Percentiles rank a stretch among this genome's conserved stretches.
phyloP scores from a whole-genome alignment of 108 stramenopile species.

The Nannochloropsis gaditana region DNA sequence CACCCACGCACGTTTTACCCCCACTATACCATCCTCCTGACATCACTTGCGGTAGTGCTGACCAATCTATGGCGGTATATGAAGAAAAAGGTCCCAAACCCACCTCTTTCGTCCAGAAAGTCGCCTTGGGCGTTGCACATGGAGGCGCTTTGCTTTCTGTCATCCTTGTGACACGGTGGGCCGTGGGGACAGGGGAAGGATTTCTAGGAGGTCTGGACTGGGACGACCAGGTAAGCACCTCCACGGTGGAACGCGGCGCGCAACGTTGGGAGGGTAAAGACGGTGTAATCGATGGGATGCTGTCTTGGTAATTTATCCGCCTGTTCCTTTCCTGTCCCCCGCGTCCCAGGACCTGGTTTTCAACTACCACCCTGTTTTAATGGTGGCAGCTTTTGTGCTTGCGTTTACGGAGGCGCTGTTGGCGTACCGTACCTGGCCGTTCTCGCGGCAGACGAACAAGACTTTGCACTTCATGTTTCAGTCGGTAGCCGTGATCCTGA shows the following conservation, averaged over 20 bases:
- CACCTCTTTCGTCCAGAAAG: background rate
- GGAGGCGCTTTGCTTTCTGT: background rate
- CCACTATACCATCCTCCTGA: background rate
- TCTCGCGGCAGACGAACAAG: slow-evolving; percentile 38
- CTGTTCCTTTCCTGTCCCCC: too few species aligned
- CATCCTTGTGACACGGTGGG: slow-evolving; percentile 2
- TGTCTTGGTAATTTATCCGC: too few species aligned
- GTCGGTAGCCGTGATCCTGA: slow-evolving; percentile 56
- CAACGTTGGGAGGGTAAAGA: too few species aligned
- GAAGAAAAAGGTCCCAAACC: background rate
- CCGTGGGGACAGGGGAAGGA: background rate
- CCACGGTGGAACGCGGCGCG: too few species aligned
- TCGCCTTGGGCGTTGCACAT: background rate
- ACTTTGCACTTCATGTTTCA: slow-evolving; percentile 56
- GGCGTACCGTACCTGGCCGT: slow-evolving; percentile 51
- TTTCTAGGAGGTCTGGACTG: background rate
- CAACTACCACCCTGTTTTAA: slow-evolving; percentile 71
- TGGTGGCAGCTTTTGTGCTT: slow-evolving; percentile 61
- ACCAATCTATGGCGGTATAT: background rate
- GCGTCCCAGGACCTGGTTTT: slow-evolving; percentile 59
- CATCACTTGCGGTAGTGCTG: background rate
- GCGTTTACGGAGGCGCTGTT: slow-evolving; percentile 61
- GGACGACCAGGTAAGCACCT: too few species aligned
- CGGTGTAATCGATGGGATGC: too few species aligned
- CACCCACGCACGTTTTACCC: too few species aligned